Conservation (phyloP, 2,329 filamentous ascomycete genomes). For the Didymella arachidicola region DNA sequence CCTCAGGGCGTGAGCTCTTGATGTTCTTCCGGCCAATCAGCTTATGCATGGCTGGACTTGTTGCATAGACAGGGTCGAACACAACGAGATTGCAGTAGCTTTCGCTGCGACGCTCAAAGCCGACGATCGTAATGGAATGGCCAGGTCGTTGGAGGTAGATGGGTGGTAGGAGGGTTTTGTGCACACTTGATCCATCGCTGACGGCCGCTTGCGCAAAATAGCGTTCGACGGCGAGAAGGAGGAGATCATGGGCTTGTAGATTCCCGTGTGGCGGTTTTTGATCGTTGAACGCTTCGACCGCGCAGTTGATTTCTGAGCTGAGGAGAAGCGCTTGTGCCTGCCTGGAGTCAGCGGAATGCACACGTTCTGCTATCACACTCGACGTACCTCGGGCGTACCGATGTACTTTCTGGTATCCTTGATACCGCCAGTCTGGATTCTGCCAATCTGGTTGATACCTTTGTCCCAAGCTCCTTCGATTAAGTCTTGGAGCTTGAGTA, state of each 20-base stretch:
- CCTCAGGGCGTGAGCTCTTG: constrained; percentile 65
- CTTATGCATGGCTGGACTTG: constrained; percentile 68
- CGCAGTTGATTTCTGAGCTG: constrained; percentile 67
- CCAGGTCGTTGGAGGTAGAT: constrained; percentile 92
- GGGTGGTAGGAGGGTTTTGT: constrained; percentile 75
- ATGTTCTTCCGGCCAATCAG: constrained; percentile 60
- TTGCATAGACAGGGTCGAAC: constrained; percentile 85
- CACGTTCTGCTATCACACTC: not conserved
- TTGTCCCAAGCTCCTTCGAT: constrained; percentile 90
- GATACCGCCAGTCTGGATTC: constrained; percentile 85
- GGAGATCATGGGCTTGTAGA: constrained; percentile 58
- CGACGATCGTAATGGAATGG: constrained; percentile 90
- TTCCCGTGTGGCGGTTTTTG: constrained; percentile 53
- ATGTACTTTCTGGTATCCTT: constrained; percentile 93
- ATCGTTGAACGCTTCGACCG: constrained; percentile 62
- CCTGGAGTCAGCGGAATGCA: constrained; percentile 21
- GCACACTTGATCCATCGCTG: constrained; percentile 65
- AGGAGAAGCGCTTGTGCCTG: constrained; percentile 81
- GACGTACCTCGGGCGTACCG: constrained; percentile 80
- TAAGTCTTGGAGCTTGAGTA: constrained; percentile 82
- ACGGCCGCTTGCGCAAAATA: constrained; percentile 72
- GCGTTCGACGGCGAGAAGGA: constrained; percentile 72
- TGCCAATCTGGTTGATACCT: constrained; percentile 77
- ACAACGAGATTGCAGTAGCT: constrained; percentile 77
- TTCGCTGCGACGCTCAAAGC: constrained; percentile 73